Evolutionary conservation across 2,329 filamentous ascomycete genomes (phyloP), one percentile per base, ranked within the genome.

Genomic region (Hymenoscyphus salicellus): DNA sequence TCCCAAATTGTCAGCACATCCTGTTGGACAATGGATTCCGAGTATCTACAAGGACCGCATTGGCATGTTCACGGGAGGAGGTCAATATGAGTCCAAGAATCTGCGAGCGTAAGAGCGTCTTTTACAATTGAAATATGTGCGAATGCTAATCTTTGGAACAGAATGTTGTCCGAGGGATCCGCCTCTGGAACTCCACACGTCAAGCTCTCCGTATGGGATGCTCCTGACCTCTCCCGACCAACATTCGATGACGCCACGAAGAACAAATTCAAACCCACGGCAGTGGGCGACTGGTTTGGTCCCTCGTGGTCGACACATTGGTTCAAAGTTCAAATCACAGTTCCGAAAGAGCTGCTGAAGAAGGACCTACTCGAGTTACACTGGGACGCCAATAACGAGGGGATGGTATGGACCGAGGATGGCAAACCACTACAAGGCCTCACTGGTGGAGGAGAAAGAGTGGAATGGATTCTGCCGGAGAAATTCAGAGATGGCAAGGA

Each of bases 271-370:
- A 85, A 84, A 60, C 84, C 88, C 58, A 90, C 93, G 8, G 81
- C 85, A 20, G 87, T 93, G 62, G 93, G 94, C 65, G 84, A 89
- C 64, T 86, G 82, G 6, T 98, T 98, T 72, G 95, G 95, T 0
- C 95, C 95, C 1, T 95, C 93, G 41, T 99, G 95, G 95, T 90
- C 93, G 1, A 99, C 95, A 8, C 95, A 98, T 77, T 99, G 95
- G 95, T 96, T 99, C 84, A 91, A 88, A 72, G 86, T 97, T 63
- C 81, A 89, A 63, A 80, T 99, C 67, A 91, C 86, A 4, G 84
- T 98, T 16, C 94, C 95, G 7, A 75, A 86, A 63, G 80, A 91
- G 14, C 84, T 97, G 72, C 80, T 78, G 30, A 80, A 92, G 68
- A 92, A 95, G 72, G 87, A 93, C 70, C 88, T 90, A 57, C 83